Conservation (phyloP, 1,284 basidiomycete species). For the Tilletia caries region DNA sequence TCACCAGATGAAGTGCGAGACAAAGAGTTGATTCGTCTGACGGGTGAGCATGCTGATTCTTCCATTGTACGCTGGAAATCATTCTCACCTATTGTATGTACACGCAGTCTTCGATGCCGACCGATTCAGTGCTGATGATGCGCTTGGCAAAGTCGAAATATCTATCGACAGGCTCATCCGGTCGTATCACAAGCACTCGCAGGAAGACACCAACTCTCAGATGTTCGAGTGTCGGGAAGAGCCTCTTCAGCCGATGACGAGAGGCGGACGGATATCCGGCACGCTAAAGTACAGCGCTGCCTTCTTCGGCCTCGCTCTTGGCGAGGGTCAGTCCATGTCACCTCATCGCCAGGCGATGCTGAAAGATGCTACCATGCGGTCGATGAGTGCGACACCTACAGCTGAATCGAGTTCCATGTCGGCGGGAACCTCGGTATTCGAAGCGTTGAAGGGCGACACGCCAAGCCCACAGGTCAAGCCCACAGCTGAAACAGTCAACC, state of each 20-base stretch:
- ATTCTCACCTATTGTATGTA: background rate
- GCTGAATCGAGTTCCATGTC: constrained; percentile 7
- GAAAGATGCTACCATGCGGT: constrained; percentile 16
- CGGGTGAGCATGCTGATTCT: background rate
- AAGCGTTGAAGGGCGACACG: background rate
- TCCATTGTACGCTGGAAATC: background rate
- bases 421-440: background rate
- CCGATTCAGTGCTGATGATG: constrained; percentile 48
- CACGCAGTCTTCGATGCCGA: constrained; percentile 42
- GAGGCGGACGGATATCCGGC: constrained; percentile 31
- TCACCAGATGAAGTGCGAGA: constrained; percentile 43
- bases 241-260: constrained; percentile 33
- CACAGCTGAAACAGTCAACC: background rate
- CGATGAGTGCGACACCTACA: constrained; percentile 14
- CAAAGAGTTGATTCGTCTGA: constrained; percentile 37
- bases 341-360: constrained; percentile 32
- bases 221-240: constrained; percentile 38
- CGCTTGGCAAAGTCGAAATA: constrained; percentile 45
- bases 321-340: constrained; percentile 24
- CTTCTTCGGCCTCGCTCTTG: constrained; percentile 39
- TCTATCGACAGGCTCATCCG: constrained; percentile 34
- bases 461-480: background rate
- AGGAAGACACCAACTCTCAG: constrained; percentile 22
- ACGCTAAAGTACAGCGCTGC: constrained; percentile 44
- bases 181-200: constrained; percentile 20